Evolutionary conservation across 768 basidiomycete species (phyloP), one percentile per base, ranked within the genome.

Genomic region (Collybia sordida): DNA sequence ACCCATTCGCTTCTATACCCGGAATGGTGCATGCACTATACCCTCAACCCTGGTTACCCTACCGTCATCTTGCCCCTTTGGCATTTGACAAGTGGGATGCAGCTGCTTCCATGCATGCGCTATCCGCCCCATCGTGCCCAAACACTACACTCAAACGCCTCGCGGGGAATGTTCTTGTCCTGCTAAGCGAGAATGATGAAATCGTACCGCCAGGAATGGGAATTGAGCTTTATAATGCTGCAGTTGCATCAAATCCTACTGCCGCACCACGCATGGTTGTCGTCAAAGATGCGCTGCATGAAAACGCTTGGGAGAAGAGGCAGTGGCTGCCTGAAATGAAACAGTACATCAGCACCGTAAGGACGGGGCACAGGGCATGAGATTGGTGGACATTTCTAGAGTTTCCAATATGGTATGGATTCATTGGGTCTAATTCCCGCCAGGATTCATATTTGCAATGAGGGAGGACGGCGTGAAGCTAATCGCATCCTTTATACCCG

Each of bases 71-170:
- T n/a, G 65, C 65, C 3, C 65, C 69, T 0, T 62, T 77, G 28
- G 74, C 67, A 2, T 68, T 69, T 45, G 79, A 81, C 54, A 54
- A 59, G 27, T 81, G 79, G 79, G 74, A 80, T 53, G 74, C 76
- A 2, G 22, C 70, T 1, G 47, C 39, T 0, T 71, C 71, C 0
- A 54, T 73, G 6, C 15, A 19, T 11, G 19, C 24, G 1, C 18
- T 28, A 2, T 25, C 18, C 21, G 7, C 36, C 1, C 11, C 6
- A 3, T 36, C 23, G 3, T 17, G 19, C 7, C 27, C 36, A n/a
- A 22, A 22, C n/a, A 37, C 59, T 8, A 47, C 56, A 2, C 51
- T 66, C 4, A 25, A 27, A 4, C 49, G 56, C 8, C 54, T 68
- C 9, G 41, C 54, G 11, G 34, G 46, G 6, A 55, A 62, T 25